These are phyloP conservation scores for Aspergillus mulundensis DNA, from an alignment of 495 filamentous ascomycete genomes.

Conservation along the genomic window DNA sequence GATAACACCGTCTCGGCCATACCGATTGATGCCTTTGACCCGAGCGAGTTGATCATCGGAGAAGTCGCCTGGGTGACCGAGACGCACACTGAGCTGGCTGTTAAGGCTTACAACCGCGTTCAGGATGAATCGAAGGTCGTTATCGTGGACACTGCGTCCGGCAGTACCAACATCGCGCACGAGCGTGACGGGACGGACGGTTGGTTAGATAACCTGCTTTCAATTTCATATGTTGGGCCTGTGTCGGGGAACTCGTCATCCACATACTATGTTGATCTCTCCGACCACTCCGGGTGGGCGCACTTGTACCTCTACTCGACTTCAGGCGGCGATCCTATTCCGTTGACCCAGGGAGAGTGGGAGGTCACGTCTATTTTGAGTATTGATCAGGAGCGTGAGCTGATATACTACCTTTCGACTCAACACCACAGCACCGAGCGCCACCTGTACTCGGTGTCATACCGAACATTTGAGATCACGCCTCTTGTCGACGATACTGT, in stretches of 20 bases:
- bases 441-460: slow-evolving; percentile 20
- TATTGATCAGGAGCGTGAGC: slow-evolving; percentile 12
- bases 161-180: slow-evolving; percentile 1
- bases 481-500: slow-evolving; percentile 18
- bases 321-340: slow-evolving; percentile 11
- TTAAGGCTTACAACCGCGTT: slow-evolving; percentile 18
- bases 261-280: slow-evolving; percentile 19
- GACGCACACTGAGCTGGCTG: slow-evolving; percentile 12
- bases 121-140: slow-evolving; percentile 20
- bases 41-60: slow-evolving; percentile 17
- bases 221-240: slow-evolving; percentile 15
- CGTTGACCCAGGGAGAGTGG: slow-evolving; percentile 18
- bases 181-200: slow-evolving; percentile 21
- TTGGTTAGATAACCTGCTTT: slow-evolving; percentile 20
- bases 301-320: slow-evolving; percentile 19
- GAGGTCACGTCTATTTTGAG: slow-evolving; percentile 16
- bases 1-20: slow-evolving; percentile 4
- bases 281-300: slow-evolving; percentile 18
- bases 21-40: slow-evolving; percentile 15
- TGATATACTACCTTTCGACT: slow-evolving; percentile 20
- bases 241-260: slow-evolving; percentile 1
- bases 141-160: slow-evolving; percentile 10
- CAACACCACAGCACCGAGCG: slow-evolving; percentile 21
- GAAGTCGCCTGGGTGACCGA: slow-evolving; percentile 21
- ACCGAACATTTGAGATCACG: slow-evolving; percentile 12